A percentile compares a stretch with the other conserved stretches of the same genome.
These are phyloP conservation scores for Euphorbia corollata DNA, from an alignment of 441 rosid genomes.

Conservation along the genomic window DNA sequence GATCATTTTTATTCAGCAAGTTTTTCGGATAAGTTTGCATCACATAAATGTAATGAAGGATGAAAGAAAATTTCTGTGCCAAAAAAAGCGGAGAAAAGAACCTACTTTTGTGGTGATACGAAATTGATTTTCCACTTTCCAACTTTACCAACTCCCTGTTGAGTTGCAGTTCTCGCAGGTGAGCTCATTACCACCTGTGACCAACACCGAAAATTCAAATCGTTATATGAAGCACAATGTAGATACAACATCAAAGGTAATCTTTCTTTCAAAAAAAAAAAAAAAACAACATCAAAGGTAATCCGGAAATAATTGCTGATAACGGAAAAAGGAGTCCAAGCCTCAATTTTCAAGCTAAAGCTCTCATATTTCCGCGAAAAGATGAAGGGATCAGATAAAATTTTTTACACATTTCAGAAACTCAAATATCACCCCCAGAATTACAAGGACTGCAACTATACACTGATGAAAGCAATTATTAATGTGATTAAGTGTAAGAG, in stretches of 20 bases:
- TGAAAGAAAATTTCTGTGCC: neutral
- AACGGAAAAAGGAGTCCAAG: no score
- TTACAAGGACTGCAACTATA: neutral
- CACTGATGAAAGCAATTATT: no score
- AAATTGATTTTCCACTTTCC: constrained; percentile 95
- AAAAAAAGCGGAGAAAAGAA: neutral
- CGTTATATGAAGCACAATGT: neutral
- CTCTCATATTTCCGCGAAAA: neutral
- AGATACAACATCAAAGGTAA: neutral
- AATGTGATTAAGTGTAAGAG: no score
- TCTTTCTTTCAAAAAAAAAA: no score
- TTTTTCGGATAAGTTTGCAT: neutral
- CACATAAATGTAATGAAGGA: neutral
- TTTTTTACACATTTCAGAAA: neutral
- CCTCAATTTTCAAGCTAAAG: neutral
- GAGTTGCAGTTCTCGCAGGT: constrained; percentile 92
- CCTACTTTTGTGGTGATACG: constrained; percentile 76
- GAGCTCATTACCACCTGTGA: constrained; percentile 82
- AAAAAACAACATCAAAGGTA: no score
- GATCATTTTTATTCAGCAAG: neutral
- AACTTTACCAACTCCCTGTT: constrained; percentile 91
- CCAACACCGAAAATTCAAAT: neutral
- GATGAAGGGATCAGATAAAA: neutral
- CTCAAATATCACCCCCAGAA: neutral
- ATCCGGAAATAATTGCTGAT: no score